phyloP scores from a whole-genome alignment of 164 flowering plant species.

The Umbellularia californica region DNA sequence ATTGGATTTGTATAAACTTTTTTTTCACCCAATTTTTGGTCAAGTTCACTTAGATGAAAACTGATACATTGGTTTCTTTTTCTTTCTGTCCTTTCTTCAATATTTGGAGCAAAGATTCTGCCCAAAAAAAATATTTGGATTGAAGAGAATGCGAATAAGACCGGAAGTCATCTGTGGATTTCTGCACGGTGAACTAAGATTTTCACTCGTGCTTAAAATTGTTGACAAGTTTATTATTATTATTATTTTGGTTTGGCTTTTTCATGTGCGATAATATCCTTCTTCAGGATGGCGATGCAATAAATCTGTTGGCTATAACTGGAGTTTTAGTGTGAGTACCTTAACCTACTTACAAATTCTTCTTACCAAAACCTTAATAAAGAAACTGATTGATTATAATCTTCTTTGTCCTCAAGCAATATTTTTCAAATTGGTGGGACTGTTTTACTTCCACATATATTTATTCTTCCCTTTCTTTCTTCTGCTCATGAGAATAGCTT shows the following conservation, averaged over 20 bases:
- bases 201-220: neutral
- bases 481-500: neutral
- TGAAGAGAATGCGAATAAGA: conserved; percentile 92
- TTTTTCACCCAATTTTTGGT: no score
- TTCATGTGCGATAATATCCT: neutral
- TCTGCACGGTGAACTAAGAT: conserved; percentile 57
- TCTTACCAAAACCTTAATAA: neutral
- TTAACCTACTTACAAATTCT: neutral
- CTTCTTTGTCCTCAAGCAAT: neutral
- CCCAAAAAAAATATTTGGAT: no score
- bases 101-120: conserved; percentile 52
- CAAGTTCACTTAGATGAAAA: no score
- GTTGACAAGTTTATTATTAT: neutral
- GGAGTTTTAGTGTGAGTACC: conserved; percentile 80
- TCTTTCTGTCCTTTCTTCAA: conserved; percentile 34
- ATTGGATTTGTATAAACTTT: no score
- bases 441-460: neutral
- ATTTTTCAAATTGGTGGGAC: neutral
- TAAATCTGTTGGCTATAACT: conserved; percentile 44
- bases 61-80: no score
- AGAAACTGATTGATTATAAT: neutral
- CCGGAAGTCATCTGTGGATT: conserved; percentile 63
- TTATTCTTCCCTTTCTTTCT: neutral
- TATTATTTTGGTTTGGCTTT: neutral
- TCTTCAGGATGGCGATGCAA: conserved; percentile 58